Percentiles rank a stretch among this genome's conserved stretches.
These are phyloP conservation scores for Cryphonectria radicalis DNA, from an alignment of 2,329 filamentous ascomycete species.

Conservation along the genomic window DNA sequence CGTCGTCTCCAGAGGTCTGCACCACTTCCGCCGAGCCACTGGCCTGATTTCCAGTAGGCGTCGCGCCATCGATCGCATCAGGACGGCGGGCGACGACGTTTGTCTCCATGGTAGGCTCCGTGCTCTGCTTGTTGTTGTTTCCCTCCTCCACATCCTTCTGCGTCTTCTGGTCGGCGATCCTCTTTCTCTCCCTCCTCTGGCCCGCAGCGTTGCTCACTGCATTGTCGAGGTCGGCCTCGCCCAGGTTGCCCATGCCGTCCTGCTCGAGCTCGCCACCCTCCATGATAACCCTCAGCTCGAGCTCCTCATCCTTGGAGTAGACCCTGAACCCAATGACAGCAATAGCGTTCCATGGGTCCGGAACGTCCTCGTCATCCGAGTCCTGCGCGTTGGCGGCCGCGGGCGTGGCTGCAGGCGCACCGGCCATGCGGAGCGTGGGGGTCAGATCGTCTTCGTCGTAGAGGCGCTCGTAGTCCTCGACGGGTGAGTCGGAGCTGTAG, in stretches of 20 bases:
- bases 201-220: slow-evolving; percentile 61
- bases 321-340: slow-evolving; percentile 64
- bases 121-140: background rate
- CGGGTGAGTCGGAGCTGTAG: slow-evolving; percentile 63
- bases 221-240: slow-evolving; percentile 59
- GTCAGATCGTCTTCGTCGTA: slow-evolving; percentile 64
- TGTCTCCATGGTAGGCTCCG: background rate
- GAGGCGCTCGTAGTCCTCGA: slow-evolving; percentile 62
- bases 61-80: background rate
- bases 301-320: slow-evolving; percentile 59
- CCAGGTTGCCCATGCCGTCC: slow-evolving; percentile 61
- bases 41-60: background rate
- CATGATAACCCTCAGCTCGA: slow-evolving; percentile 60
- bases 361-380: slow-evolving; percentile 57
- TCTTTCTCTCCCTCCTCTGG: slow-evolving; percentile 39
- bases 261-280: slow-evolving; percentile 59
- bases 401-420: slow-evolving; percentile 40
- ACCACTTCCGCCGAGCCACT: slow-evolving; percentile 4
- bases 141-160: background rate
- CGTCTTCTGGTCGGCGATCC: slow-evolving; percentile 1
- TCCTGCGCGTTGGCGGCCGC: slow-evolving; percentile 47
- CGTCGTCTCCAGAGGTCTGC: slow-evolving; percentile 27
- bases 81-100: background rate
- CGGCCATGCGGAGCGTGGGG: slow-evolving; percentile 51
- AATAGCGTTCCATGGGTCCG: slow-evolving; percentile 66